Conservation (phyloP, 768 basidiomycete genomes). For the Leccinum sublutescens region DNA sequence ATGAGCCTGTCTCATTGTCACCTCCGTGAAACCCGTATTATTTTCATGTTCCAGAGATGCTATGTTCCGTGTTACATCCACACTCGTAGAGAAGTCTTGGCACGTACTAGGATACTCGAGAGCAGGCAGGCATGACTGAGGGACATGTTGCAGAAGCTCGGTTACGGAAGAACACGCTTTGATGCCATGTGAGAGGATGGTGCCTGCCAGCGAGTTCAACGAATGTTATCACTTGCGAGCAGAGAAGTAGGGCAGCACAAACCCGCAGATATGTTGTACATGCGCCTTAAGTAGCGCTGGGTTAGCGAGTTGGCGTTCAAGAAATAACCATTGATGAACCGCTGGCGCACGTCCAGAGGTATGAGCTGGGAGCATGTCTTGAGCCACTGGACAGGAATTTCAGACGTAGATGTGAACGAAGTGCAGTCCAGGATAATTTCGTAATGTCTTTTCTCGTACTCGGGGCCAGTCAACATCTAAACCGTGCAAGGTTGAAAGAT, state of each 20-base stretch:
- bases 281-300: constrained; percentile 69
- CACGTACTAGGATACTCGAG: constrained; percentile 57
- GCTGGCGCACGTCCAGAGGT: constrained; percentile 63
- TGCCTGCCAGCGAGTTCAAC: constrained; percentile 36
- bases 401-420: constrained; percentile 68
- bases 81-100: not conserved
- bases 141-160: constrained; percentile 58
- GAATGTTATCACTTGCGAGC: not conserved
- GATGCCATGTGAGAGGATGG: constrained; percentile 50
- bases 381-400: constrained; percentile 79
- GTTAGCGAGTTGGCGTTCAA: constrained; percentile 72
- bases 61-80: constrained; percentile 28
- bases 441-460: constrained; percentile 49
- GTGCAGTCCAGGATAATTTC: constrained; percentile 85
- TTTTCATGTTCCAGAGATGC: constrained; percentile 63
- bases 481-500: not conserved
- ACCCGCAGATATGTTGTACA: constrained; percentile 70
- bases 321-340: constrained; percentile 62
- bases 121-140: constrained; percentile 43
- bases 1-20: constrained; percentile 63
- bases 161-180: constrained; percentile 61
- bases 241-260: constrained; percentile 9
- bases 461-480: constrained; percentile 52
- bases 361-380: constrained; percentile 75
- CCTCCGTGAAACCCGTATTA: constrained; percentile 52